These are phyloP conservation scores for Candida smagusa DNA, from an alignment of 1,139 yeast genomes.

Conservation along the genomic window DNA sequence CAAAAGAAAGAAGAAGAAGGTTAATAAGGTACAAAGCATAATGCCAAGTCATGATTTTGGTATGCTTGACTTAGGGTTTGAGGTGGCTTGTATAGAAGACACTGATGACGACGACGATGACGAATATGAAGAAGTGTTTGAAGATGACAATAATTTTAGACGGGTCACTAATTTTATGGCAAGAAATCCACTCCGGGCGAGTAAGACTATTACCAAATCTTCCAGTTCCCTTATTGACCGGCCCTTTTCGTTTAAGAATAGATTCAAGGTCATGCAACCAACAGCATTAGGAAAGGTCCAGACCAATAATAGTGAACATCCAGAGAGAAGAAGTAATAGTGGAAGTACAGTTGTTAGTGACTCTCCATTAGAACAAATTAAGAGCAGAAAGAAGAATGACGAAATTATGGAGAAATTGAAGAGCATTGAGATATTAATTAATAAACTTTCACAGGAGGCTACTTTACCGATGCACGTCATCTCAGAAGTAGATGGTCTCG, in stretches of 20 bases:
- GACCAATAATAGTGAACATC: conserved; percentile 13
- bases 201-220: conserved; percentile 6
- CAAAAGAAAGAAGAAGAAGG: conserved; percentile 4
- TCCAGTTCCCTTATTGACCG: conserved; percentile 4
- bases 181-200: conserved; percentile 4
- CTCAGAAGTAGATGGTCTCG: too few relatives aligned
- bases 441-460: conserved; percentile 2
- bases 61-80: conserved; percentile 18
- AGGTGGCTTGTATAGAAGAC: conserved; percentile 6
- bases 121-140: conserved; percentile 12
- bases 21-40: conserved; percentile 2
- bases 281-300: conserved; percentile 10
- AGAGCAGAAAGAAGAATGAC: conserved; percentile 5
- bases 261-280: conserved; percentile 2
- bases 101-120: conserved; percentile 18
- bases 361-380: conserved; percentile 3
- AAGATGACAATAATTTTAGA: conserved; percentile 7
- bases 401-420: conserved; percentile 11
- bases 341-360: conserved; percentile 4
- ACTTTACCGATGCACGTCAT: conserved; percentile 1
- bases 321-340: conserved; percentile 3
- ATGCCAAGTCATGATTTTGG: conserved; percentile 13
- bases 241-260: conserved; percentile 1
- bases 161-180: background rate
- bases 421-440: conserved; percentile 10